Conservation (phyloP, 768 basidiomycete genomes). For the Termitomyces sp. region DNA sequence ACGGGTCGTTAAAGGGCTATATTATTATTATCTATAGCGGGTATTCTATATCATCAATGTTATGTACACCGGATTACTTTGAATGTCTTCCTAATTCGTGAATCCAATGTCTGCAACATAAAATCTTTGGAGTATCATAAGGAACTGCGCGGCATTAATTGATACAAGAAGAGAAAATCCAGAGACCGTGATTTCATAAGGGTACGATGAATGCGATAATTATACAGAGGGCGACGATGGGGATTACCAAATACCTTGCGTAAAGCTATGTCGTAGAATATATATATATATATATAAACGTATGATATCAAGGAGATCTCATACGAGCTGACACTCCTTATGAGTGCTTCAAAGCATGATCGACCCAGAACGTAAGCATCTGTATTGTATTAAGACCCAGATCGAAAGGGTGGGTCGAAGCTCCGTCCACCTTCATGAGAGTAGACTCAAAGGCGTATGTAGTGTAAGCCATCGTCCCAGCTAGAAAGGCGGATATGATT, state of each 20-base stretch:
- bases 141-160: not conserved
- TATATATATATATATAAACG: no score
- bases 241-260: not conserved
- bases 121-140: no score
- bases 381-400: conserved; percentile 15
- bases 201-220: not conserved
- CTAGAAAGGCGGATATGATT: not conserved
- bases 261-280: not conserved
- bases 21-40: not conserved
- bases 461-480: conserved; percentile 6
- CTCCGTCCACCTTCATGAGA: conserved; percentile 12
- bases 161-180: not conserved
- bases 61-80: no score
- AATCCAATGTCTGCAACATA: not conserved
- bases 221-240: not conserved
- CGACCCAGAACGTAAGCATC: conserved; percentile 16
- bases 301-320: not conserved
- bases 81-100: not conserved
- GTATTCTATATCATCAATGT: not conserved
- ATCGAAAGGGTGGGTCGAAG: not conserved
- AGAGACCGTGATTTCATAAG: not conserved
- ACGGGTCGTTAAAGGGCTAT: not conserved
- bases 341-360: conserved; percentile 1
- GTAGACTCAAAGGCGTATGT: conserved; percentile 13
- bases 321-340: not conserved